These are phyloP conservation scores for Pichia exigua DNA, from an alignment of 805 yeast species.

Conservation along the genomic window DNA sequence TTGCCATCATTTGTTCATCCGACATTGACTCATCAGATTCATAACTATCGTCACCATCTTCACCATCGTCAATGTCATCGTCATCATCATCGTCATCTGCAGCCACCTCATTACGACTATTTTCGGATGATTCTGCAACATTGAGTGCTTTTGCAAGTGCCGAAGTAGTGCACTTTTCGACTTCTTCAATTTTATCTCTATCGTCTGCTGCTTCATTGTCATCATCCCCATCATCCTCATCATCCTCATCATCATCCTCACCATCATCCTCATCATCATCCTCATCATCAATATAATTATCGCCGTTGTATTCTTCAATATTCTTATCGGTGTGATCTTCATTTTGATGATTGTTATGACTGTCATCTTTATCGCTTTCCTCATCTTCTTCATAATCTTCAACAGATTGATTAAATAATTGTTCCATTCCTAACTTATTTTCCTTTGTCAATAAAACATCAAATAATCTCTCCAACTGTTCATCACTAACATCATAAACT, in stretches of 20 bases:
- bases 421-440: slow-evolving; percentile 71
- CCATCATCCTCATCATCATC: slow-evolving; percentile 30
- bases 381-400: slow-evolving; percentile 45
- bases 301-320: slow-evolving; percentile 32
- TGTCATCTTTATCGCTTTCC: slow-evolving; percentile 26
- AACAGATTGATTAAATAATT: slow-evolving; percentile 60
- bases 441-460: slow-evolving; percentile 62
- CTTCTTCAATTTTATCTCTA: slow-evolving; percentile 28
- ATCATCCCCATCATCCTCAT: slow-evolving; percentile 37
- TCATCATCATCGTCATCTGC: slow-evolving; percentile 28
- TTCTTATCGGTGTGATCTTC: slow-evolving; percentile 35
- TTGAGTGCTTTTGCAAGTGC: slow-evolving; percentile 68
- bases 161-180: slow-evolving; percentile 41
- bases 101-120: slow-evolving; percentile 22
- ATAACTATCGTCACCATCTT: slow-evolving; percentile 41
- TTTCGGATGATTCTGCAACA: slow-evolving; percentile 36
- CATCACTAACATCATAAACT: slow-evolving; percentile 33
- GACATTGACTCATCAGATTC: slow-evolving; percentile 78
- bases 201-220: slow-evolving; percentile 31
- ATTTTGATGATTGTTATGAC: slow-evolving; percentile 31
- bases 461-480: slow-evolving; percentile 41
- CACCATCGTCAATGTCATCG: slow-evolving; percentile 29
- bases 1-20: slow-evolving; percentile 93
- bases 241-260: slow-evolving; percentile 25
- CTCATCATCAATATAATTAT: slow-evolving; percentile 11